A percentile compares a stretch with the other conserved stretches of the same genome.
Conservation (phyloP, 2,329 filamentous ascomycete species). For the Metarhizium robertsii region DNA sequence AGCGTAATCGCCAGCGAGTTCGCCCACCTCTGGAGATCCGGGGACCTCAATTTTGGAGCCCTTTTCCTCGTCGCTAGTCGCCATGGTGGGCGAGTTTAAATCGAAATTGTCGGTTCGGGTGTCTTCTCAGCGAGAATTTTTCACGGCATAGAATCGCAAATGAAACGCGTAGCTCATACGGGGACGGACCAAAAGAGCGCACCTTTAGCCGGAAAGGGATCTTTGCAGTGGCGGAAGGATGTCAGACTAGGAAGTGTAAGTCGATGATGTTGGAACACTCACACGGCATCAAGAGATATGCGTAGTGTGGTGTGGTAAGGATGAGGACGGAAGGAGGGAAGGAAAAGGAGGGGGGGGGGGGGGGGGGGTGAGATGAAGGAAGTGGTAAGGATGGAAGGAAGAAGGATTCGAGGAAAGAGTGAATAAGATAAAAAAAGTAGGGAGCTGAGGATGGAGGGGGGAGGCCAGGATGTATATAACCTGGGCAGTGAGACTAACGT, state of each 20-base stretch:
- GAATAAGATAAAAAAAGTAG: neutral
- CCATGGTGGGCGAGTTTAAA: constrained; percentile 7
- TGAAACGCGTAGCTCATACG: neutral
- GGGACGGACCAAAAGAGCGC: neutral
- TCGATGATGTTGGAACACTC: neutral
- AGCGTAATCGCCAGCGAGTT: constrained; percentile 13
- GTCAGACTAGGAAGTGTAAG: neutral
- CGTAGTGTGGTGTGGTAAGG: neutral
- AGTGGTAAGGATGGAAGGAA: neutral
- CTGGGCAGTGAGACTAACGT: neutral
- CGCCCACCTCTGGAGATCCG: constrained; percentile 16
- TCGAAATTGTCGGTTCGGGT: neutral
- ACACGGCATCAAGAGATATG: constrained; percentile 1
- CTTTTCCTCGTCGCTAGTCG: constrained; percentile 18
- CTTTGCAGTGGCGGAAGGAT: neutral
- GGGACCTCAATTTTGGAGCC: constrained; percentile 16
- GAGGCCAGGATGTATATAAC: constrained; percentile 2
- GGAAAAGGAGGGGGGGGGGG: neutral
- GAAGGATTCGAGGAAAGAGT: neutral
- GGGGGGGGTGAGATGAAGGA: neutral
- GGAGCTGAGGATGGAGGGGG: neutral
- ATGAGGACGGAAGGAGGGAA: neutral
- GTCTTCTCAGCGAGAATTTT: neutral
- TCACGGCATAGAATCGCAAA: neutral
- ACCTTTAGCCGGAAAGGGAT: neutral